Evolutionary conservation across 345 rosid species (phyloP).

Genomic region (Draba incana): DNA sequence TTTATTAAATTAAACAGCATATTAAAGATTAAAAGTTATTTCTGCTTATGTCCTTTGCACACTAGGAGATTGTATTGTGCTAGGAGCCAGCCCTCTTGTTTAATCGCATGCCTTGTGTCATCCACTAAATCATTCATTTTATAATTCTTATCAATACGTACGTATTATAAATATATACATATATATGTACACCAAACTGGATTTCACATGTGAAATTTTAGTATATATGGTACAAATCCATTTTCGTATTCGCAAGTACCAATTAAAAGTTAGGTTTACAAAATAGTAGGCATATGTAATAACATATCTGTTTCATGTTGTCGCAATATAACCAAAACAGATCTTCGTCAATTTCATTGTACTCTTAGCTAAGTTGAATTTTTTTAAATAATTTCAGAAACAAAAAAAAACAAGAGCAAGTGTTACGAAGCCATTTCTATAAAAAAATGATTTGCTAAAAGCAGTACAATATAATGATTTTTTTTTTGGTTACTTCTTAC

Average conservation of each 20-base stretch:
- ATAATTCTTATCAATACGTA: slow-evolving; percentile 7
- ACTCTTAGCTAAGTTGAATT: too few species aligned
- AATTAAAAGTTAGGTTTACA: not conserved
- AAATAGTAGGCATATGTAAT: too few species aligned
- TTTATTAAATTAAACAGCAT: slow-evolving; percentile 15
- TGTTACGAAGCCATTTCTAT: not conserved
- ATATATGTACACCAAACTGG: slow-evolving; percentile 15
- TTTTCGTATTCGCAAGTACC: not conserved
- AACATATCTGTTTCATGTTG: slow-evolving; percentile 4
- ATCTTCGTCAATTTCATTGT: not conserved
- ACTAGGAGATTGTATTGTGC: slow-evolving; percentile 46
- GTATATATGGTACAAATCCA: not conserved
- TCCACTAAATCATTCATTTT: slow-evolving; percentile 38
- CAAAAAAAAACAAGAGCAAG: not conserved
- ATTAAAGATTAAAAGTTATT: slow-evolving; percentile 24
- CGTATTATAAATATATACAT: slow-evolving; percentile 1
- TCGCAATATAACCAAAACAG: not conserved
- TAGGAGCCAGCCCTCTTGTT: slow-evolving; percentile 43
- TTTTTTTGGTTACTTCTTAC: too few species aligned
- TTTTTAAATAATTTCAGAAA: too few species aligned
- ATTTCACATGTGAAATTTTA: slow-evolving; percentile 21
- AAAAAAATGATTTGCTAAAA: not conserved
- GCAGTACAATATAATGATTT: too few species aligned
- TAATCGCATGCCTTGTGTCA: slow-evolving; percentile 45
- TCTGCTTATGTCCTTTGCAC: slow-evolving; percentile 41